These are phyloP conservation scores for Beauveria rudraprayagi DNA, from an alignment of 2,329 filamentous ascomycete genomes.

Conservation along the genomic window DNA sequence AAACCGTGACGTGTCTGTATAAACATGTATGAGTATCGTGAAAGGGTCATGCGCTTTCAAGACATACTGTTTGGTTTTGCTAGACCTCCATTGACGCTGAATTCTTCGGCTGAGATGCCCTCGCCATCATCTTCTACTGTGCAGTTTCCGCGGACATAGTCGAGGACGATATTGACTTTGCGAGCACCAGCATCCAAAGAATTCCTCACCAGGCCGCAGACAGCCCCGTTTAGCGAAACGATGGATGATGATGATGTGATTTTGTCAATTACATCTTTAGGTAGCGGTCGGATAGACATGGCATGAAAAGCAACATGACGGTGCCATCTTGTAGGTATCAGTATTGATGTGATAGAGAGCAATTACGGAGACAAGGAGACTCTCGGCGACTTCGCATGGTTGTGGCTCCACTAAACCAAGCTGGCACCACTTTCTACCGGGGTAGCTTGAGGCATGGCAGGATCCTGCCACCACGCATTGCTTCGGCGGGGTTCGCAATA, in stretches of 20 bases:
- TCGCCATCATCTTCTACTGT: constrained; percentile 75
- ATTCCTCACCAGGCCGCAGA: constrained; percentile 70
- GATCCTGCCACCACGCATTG: background rate
- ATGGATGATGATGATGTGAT: constrained; percentile 81
- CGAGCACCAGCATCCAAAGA: constrained; percentile 71
- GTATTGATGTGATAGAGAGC: background rate
- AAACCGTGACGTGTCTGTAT: constrained; percentile 64
- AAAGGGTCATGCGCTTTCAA: background rate
- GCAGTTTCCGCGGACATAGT: constrained; percentile 70
- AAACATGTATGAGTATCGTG: constrained; percentile 25
- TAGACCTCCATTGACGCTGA: constrained; percentile 60
- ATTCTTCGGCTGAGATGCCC: constrained; percentile 69
- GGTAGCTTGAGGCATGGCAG: constrained; percentile 3
- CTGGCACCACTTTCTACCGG: constrained; percentile 9
- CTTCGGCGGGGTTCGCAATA: background rate
- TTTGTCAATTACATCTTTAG: constrained; percentile 62
- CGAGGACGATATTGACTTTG: constrained; percentile 61
- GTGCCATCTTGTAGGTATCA: background rate
- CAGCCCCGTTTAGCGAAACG: constrained; percentile 62
- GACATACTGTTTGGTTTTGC: constrained; percentile 63
- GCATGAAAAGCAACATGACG: constrained; percentile 13
- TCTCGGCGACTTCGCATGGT: background rate
- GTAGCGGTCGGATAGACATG: constrained; percentile 63
- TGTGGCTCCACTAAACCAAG: background rate
- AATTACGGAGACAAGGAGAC: background rate